phyloP scores from a whole-genome alignment of 768 basidiomycete genomes.

The Exidia glandulosa region DNA sequence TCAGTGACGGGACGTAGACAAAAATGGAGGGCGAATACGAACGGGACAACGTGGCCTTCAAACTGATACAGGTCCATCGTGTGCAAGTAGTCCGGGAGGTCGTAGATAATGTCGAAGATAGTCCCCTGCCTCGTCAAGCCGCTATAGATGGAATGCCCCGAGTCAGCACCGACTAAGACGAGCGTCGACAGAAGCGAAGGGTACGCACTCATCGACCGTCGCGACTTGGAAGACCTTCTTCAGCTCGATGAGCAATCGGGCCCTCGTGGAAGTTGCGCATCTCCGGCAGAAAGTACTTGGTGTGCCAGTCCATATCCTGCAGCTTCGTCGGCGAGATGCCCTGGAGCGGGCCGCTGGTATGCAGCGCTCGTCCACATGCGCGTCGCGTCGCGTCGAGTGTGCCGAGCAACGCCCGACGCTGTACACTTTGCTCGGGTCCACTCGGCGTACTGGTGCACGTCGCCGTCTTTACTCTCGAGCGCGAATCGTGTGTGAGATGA shows the following conservation, averaged over 20 bases:
- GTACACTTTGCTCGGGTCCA: constrained; percentile 69
- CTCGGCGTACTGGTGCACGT: constrained; percentile 36
- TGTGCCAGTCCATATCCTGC: constrained; percentile 63
- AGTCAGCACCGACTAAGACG: background rate
- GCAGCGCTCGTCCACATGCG: constrained; percentile 70
- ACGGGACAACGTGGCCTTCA: constrained; percentile 92
- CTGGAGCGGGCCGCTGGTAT: constrained; percentile 56
- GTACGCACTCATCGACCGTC: constrained; percentile 11
- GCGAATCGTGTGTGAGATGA: constrained; percentile 70
- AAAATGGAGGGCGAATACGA: constrained; percentile 21
- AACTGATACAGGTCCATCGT: constrained; percentile 60
- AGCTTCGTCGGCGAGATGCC: constrained; percentile 33
- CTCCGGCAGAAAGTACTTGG: constrained; percentile 52
- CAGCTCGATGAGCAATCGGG: constrained; percentile 53
- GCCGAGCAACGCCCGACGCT: constrained; percentile 59
- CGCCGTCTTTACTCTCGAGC: constrained; percentile 26
- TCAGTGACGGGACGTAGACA: background rate
- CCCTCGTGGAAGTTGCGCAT: constrained; percentile 76
- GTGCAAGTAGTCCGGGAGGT: background rate
- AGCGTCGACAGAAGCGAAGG: background rate
- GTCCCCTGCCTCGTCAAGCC: background rate
- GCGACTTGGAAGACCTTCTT: constrained; percentile 37
- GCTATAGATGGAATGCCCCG: no score
- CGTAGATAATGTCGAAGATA: background rate
- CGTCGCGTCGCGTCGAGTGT: constrained; percentile 51